phyloP scores from a whole-genome alignment of 768 basidiomycete species.

The Mycena kentingensis region DNA sequence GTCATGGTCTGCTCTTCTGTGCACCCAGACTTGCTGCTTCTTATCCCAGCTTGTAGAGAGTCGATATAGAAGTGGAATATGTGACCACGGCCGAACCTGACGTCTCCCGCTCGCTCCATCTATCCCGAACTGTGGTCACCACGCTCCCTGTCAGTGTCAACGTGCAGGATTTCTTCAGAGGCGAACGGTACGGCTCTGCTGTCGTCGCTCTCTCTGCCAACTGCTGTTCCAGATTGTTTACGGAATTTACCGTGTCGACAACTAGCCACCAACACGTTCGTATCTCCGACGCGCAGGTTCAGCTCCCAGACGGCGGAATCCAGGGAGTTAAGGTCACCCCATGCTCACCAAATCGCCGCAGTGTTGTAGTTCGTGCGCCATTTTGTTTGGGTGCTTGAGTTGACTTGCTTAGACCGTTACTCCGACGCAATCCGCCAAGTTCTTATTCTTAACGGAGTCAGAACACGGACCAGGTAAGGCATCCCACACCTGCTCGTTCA shows the following conservation, averaged over 20 bases:
- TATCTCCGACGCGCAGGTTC: constrained; percentile 61
- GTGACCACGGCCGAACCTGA: constrained; percentile 54
- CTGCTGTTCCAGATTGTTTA: constrained; percentile 64
- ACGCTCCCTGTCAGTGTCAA: constrained; percentile 87
- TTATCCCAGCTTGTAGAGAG: constrained; percentile 50
- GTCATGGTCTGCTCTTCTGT: constrained; percentile 54
- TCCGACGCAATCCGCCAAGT: constrained; percentile 72
- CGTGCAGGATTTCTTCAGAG: constrained; percentile 95
- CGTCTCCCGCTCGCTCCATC: constrained; percentile 53
- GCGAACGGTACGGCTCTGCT: constrained; percentile 57
- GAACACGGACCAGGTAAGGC: constrained; percentile 59
- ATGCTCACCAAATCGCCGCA: constrained; percentile 46
- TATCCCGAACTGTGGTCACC: constrained; percentile 59
- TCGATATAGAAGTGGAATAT: constrained; percentile 70
- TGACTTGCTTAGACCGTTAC: constrained; percentile 62
- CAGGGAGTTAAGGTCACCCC: constrained; percentile 55
- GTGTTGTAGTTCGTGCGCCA: constrained; percentile 47
- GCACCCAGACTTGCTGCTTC: background rate
- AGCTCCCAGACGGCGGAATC: constrained; percentile 43
- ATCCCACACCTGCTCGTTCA: background rate
- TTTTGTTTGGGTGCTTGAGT: constrained; percentile 4
- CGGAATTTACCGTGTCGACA: constrained; percentile 87
- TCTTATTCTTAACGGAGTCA: constrained; percentile 79
- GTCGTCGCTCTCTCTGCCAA: background rate
- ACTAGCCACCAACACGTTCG: constrained; percentile 80